Evolutionary conservation across 306 rosid species (phyloP).

Genomic region (Vachellia pachyceras): DNA sequence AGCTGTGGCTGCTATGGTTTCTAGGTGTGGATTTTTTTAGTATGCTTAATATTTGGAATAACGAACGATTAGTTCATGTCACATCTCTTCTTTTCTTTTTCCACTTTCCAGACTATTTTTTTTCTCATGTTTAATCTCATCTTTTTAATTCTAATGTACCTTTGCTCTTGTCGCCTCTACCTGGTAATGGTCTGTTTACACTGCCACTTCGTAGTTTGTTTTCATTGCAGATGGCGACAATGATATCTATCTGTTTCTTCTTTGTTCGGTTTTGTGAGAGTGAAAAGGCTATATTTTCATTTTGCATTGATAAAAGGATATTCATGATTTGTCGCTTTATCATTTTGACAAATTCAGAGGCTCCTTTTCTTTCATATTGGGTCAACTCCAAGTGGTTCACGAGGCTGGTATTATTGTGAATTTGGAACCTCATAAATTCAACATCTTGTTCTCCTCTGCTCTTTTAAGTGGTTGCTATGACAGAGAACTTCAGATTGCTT

Average conservation of each 20-base stretch:
- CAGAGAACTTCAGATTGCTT: background rate
- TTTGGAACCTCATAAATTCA: constrained; percentile 9
- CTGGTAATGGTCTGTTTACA: background rate
- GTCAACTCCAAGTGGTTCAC: background rate
- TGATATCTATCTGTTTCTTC: background rate
- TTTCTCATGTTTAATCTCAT: background rate
- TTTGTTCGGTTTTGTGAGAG: background rate
- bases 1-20: constrained; percentile 94
- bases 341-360: background rate
- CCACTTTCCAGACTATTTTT: background rate
- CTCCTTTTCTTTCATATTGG: constrained; percentile 4
- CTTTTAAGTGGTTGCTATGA: background rate
- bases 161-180: background rate
- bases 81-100: background rate
- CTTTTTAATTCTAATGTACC: background rate
- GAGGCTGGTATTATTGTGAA: background rate
- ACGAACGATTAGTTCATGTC: background rate
- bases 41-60: constrained; percentile 10
- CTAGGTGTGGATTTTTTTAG: constrained; percentile 60
- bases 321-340: background rate
- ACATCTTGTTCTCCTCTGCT: background rate
- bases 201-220: background rate
- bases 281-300: background rate
- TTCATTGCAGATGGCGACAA: background rate
- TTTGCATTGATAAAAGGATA: constrained; percentile 8